Conservation (phyloP, 257 asterid genomes). For the Sherardia arvensis region DNA sequence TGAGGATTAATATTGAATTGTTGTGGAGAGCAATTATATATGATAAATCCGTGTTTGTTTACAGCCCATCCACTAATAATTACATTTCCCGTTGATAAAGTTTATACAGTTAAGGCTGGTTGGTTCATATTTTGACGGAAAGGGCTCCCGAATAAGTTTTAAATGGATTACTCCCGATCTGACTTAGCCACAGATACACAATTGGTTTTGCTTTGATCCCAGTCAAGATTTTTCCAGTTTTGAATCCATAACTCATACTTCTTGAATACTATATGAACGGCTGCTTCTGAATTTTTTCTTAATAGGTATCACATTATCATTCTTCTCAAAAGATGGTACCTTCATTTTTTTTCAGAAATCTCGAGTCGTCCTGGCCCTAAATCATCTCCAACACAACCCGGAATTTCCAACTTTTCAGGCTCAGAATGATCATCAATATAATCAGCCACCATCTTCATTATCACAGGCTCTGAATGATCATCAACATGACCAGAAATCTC, state of each 20-base stretch:
- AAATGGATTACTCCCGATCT: too few species aligned
- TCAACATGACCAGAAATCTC: neutral
- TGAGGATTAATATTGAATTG: too few species aligned
- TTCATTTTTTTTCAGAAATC: neutral
- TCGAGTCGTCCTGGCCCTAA: neutral
- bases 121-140: too few species aligned
- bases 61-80: too few species aligned
- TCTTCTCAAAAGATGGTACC: neutral
- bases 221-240: neutral
- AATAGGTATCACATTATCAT: neutral
- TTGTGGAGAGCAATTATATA: too few species aligned
- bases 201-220: neutral
- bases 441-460: too few species aligned
- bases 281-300: neutral
- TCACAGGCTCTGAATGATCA: too few species aligned
- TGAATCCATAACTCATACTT: neutral
- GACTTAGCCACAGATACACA: neutral
- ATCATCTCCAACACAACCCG: neutral
- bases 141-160: too few species aligned
- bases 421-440: too few species aligned
- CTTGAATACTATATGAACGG: neutral
- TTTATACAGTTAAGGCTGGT: too few species aligned
- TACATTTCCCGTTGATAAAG: too few species aligned
- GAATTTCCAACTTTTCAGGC: neutral
- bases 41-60: too few species aligned